Evolutionary conservation across 192 early-diverging fungal genomes (phyloP), one percentile per base, ranked within the genome.

Genomic region (Coemansia sp.): DNA sequence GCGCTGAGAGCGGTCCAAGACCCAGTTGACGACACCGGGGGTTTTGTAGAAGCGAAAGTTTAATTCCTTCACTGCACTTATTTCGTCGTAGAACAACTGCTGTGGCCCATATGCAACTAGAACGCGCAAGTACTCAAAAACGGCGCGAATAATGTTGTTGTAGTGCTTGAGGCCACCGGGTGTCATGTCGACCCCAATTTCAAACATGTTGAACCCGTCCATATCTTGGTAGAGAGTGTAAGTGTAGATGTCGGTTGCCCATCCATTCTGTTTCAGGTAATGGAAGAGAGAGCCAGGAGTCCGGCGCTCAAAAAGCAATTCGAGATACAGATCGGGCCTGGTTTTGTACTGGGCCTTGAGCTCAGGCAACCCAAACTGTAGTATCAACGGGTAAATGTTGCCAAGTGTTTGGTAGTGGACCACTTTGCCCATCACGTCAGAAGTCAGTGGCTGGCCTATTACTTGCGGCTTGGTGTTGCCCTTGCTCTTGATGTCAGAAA

Each of bases 401-500:
- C 17, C 16, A 6, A 49, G 16, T 7, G 47, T 19, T 19, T 49
- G 16, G 6, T 85, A 82, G 57, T 74, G 85, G 9, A 91, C 74
- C 47, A 84, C 77, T 57, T 85, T 87, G 84, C 90, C 83, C 6
- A 93, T 69, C 65, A 93, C 88, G 11, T 86, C 81, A 10, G 70
- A 37, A 5, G 86, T 85, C 53, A 93, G 74, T 14, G 92, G 91
- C 64, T 90, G 87, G 0, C 76, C 74, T 16, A 61, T 69, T 64
- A 87, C 87, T 3, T 68, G 70, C 12, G 90, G 85, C 23, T 77
- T 53, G 16, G 83, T 71, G 58, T 89, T 80, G 59, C 82, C 71
- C 67, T 87, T 90, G 72, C 92, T 92, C 54, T 82, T 77, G 43
- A 98, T 84, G 31, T 66, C 77, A 0, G 91, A 89, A 60, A 96